Evolutionary conservation across 371 early-diverging fungal species (phyloP).

Genomic region (Syncephalastrum sp.): DNA sequence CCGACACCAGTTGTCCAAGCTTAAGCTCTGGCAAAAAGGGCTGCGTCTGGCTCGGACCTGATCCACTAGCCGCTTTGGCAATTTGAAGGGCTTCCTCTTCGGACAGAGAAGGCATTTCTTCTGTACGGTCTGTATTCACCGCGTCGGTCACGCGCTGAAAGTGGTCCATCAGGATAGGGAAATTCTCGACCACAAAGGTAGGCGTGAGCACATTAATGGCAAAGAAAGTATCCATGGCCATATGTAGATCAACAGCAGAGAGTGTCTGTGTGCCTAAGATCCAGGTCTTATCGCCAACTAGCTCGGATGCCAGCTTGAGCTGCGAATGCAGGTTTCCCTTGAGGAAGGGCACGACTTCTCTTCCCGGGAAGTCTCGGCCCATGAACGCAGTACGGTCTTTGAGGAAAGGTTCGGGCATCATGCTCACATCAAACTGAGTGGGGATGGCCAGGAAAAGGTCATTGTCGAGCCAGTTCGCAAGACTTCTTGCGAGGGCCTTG

Average conservation of each 20-base stretch:
- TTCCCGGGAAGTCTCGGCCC: conserved; percentile 6
- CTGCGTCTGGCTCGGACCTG: background rate
- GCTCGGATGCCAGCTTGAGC: conserved; percentile 5
- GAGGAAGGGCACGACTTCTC: background rate
- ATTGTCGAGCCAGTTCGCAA: conserved; percentile 16
- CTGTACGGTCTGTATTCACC: conserved; percentile 15
- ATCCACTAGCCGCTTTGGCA: conserved; percentile 11
- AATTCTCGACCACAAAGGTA: conserved; percentile 10
- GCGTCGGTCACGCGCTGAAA: conserved; percentile 24
- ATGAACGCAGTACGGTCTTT: conserved; percentile 21
- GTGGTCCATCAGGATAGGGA: conserved; percentile 28
- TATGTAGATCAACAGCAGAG: conserved; percentile 33
- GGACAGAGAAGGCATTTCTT: conserved; percentile 18
- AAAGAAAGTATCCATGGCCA: conserved; percentile 38
- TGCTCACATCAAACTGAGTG: conserved; percentile 11
- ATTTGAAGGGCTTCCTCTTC: conserved; percentile 42
- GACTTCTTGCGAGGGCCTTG: conserved; percentile 5
- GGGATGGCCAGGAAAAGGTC: conserved; percentile 16
- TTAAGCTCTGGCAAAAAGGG: conserved; percentile 10
- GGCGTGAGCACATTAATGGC: conserved; percentile 7
- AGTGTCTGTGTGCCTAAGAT: conserved; percentile 28
- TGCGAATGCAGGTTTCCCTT: conserved; percentile 5
- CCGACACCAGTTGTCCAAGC: conserved; percentile 38
- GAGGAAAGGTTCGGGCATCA: conserved; percentile 11
- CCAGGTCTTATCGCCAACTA: conserved; percentile 28